Conservation (phyloP, 2,329 filamentous ascomycete genomes). For the Cercospora sesami region DNA sequence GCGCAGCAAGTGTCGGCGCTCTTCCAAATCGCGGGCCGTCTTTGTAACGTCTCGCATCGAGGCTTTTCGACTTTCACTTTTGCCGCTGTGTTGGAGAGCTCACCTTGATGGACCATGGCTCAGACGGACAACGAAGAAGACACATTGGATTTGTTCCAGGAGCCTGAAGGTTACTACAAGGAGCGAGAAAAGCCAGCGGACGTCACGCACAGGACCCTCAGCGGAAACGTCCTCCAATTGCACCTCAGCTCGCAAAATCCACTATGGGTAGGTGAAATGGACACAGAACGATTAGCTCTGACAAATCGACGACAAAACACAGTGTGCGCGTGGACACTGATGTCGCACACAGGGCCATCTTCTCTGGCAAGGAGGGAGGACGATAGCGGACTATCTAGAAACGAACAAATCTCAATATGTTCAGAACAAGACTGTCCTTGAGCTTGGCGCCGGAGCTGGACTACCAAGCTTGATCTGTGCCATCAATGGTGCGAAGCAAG, state of each 20-base stretch:
- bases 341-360: constrained; percentile 64
- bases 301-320: neutral
- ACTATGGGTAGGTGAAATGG: constrained; percentile 63
- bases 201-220: constrained; percentile 68
- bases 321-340: constrained; percentile 7
- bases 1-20: neutral
- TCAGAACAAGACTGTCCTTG: constrained; percentile 70
- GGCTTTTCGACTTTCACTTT: neutral
- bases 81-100: neutral
- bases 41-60: neutral
- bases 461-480: constrained; percentile 73
- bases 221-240: constrained; percentile 65
- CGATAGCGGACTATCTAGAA: constrained; percentile 77
- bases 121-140: constrained; percentile 39
- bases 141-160: constrained; percentile 65
- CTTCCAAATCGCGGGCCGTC: neutral
- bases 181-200: constrained; percentile 74
- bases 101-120: constrained; percentile 19
- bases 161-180: constrained; percentile 77
- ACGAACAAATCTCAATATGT: constrained; percentile 61
- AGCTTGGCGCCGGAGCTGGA: constrained; percentile 85
- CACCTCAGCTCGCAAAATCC: constrained; percentile 84
- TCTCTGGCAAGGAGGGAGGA: constrained; percentile 85
- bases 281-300: neutral
- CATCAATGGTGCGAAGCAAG: constrained; percentile 63